Evolutionary conservation across 345 rosid genomes (phyloP).

Genomic region (Draba incana): DNA sequence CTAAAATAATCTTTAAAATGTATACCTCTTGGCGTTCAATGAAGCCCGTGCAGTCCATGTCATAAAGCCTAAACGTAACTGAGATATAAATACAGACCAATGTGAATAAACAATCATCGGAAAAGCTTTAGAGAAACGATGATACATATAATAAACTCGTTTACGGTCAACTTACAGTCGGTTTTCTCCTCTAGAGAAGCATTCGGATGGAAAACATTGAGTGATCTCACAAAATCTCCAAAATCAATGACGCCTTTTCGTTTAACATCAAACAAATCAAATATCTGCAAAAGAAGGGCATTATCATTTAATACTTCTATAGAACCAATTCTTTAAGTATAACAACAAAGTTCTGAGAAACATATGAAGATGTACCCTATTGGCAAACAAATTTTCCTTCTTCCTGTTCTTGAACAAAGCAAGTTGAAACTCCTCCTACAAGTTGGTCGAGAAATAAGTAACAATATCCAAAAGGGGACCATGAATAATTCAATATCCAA

Average conservation of each 20-base stretch:
- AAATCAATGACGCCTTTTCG: constrained; percentile 88
- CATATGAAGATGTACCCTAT: constrained; percentile 58
- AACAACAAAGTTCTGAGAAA: not conserved
- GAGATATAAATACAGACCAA: constrained; percentile 38
- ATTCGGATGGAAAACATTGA: constrained; percentile 91
- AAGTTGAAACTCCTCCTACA: constrained; percentile 92
- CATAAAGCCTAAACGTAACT: constrained; percentile 93
- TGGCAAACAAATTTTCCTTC: constrained; percentile 94
- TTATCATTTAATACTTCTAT: not conserved
- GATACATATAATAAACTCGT: not conserved
- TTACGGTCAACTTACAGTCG: constrained; percentile 62
- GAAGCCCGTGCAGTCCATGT: constrained; percentile 82
- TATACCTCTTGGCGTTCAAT: constrained; percentile 93
- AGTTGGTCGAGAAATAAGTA: constrained; percentile 37
- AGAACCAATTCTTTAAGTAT: not conserved
- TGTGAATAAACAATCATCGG: not conserved
- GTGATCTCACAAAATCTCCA: constrained; percentile 90
- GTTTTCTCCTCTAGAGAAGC: constrained; percentile 77
- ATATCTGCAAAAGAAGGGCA: constrained; percentile 40
- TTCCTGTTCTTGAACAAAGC: constrained; percentile 93
- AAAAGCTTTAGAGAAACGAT: constrained; percentile 17
- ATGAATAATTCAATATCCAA: constrained; percentile 22
- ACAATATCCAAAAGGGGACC: constrained; percentile 42
- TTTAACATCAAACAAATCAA: constrained; percentile 93
- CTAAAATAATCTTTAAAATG: not conserved